These are phyloP conservation scores for Cudoniella acicularis DNA, from an alignment of 495 filamentous ascomycete species.

Conservation along the genomic window DNA sequence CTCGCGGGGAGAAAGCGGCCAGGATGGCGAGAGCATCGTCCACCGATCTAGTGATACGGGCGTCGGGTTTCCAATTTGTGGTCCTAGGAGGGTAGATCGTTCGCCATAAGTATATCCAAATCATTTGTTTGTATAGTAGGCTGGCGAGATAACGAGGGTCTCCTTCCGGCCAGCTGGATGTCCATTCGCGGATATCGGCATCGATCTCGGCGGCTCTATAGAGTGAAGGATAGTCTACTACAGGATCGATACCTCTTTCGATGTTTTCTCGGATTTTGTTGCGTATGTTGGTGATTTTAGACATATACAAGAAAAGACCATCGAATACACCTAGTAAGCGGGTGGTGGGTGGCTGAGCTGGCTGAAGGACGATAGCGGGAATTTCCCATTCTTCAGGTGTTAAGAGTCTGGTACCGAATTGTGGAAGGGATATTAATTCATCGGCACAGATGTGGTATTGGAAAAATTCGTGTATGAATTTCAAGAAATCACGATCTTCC, in stretches of 20 bases:
- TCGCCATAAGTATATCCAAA: constrained; percentile 86
- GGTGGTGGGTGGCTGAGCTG: constrained; percentile 64
- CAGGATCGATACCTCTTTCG: constrained; percentile 57
- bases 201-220: constrained; percentile 78
- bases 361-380: constrained; percentile 67
- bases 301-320: constrained; percentile 76
- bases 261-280: constrained; percentile 71
- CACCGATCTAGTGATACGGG: constrained; percentile 69
- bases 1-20: constrained; percentile 55
- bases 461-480: constrained; percentile 90
- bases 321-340: constrained; percentile 83
- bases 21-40: constrained; percentile 68
- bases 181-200: constrained; percentile 70
- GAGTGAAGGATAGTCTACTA: constrained; percentile 70
- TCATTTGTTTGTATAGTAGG: constrained; percentile 82
- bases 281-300: constrained; percentile 73
- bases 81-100: constrained; percentile 68
- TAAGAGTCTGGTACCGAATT: constrained; percentile 4
- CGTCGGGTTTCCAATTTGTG: constrained; percentile 38
- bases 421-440: constrained; percentile 64
- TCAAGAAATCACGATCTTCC: constrained; percentile 60
- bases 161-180: constrained; percentile 63
- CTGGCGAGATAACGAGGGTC: constrained; percentile 72
- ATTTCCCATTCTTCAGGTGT: constrained; percentile 50
- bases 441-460: constrained; percentile 85